Conservation (phyloP, 2,329 filamentous ascomycete species). For the Myriangium duriaei region DNA sequence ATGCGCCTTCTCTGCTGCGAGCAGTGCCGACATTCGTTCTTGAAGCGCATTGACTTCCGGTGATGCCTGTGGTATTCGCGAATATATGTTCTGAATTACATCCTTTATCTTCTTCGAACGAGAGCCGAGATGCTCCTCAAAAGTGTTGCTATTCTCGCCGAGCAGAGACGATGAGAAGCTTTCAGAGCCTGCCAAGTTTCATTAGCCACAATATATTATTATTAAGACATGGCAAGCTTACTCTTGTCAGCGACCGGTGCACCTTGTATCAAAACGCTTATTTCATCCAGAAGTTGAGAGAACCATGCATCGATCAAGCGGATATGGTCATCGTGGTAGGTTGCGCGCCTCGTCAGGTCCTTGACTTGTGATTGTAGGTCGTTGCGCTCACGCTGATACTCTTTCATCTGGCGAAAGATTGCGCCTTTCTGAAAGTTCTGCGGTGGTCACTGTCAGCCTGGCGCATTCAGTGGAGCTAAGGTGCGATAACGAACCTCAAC, state of each 20-base stretch:
- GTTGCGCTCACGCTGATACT: constrained; percentile 84
- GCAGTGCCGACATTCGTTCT: constrained; percentile 56
- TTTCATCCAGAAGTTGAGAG: constrained; percentile 47
- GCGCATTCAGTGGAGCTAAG: constrained; percentile 1
- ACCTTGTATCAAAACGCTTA: constrained; percentile 28
- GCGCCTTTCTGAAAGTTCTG: constrained; percentile 92
- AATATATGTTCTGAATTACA: constrained; percentile 58
- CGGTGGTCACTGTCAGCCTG: constrained; percentile 13
- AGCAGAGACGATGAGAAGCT: constrained; percentile 40
- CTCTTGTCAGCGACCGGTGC: constrained; percentile 1
- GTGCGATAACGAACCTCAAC: constrained; percentile 52
- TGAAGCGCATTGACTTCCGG: constrained; percentile 64
- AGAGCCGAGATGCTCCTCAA: constrained; percentile 67
- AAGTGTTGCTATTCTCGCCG: constrained; percentile 45
- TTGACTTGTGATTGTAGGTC: constrained; percentile 70
- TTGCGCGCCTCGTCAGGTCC: constrained; percentile 64
- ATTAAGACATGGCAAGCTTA: neutral
- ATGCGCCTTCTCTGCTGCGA: constrained; percentile 74
- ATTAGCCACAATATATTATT: neutral
- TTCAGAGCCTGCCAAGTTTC: constrained; percentile 19
- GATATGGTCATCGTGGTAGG: constrained; percentile 84
- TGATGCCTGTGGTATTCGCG: constrained; percentile 36
- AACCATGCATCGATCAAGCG: constrained; percentile 89
- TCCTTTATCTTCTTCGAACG: constrained; percentile 66
- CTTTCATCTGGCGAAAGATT: constrained; percentile 93